Percentiles rank a stretch among this genome's conserved stretches.
Conservation (phyloP, 1,284 basidiomycete genomes). For the Ganoderma meredithae region DNA sequence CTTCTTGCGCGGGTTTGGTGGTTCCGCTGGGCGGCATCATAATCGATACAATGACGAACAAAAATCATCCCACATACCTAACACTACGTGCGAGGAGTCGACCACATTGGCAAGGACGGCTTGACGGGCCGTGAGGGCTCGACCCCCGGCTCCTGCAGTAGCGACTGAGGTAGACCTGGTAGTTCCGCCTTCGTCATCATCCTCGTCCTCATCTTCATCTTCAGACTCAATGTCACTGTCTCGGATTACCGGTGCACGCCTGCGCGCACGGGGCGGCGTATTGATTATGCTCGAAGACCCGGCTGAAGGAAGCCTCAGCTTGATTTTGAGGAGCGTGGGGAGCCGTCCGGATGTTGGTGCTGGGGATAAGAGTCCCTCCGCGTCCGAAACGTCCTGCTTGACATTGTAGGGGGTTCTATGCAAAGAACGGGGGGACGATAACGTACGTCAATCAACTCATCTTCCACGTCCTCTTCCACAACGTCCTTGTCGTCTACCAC, state of each 20-base stretch:
- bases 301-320: conserved; percentile 61
- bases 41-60: background rate
- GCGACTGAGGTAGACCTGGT: conserved; percentile 42
- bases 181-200: conserved; percentile 41
- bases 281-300: conserved; percentile 21
- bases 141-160: conserved; percentile 46
- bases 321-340: conserved; percentile 62
- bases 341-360: conserved; percentile 18
- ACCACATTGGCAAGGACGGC: conserved; percentile 74
- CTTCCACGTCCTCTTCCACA: conserved; percentile 43
- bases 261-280: conserved; percentile 39
- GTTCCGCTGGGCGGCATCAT: conserved; percentile 46
- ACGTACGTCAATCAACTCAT: conserved; percentile 43
- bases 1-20: conserved; percentile 65
- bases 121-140: conserved; percentile 72
- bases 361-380: conserved; percentile 45
- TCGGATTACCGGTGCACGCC: conserved; percentile 37
- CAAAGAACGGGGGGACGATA: background rate
- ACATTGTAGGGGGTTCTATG: background rate
- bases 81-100: conserved; percentile 69
- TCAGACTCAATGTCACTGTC: conserved; percentile 62
- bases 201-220: conserved; percentile 55
- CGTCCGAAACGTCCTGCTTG: conserved; percentile 42
- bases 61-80: conserved; percentile 39
- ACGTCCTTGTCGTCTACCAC: conserved; percentile 43